A percentile compares a stretch with the other conserved stretches of the same genome.
These are phyloP conservation scores for Trichoderma sp. DNA, from an alignment of 2,329 filamentous ascomycete species.

Conservation along the genomic window DNA sequence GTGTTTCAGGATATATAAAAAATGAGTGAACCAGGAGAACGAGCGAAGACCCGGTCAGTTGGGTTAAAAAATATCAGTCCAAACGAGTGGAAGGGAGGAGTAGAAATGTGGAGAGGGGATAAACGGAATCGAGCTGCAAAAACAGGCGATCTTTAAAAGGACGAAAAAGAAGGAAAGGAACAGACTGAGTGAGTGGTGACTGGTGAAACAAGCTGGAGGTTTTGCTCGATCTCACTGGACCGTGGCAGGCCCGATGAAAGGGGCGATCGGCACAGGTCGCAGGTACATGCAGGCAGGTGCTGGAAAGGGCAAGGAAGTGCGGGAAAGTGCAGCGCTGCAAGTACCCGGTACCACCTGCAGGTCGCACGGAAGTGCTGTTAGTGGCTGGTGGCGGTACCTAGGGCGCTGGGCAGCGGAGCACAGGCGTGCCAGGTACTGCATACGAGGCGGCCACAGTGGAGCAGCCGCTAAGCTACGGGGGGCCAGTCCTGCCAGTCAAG, in stretches of 20 bases:
- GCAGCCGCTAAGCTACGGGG: constrained; percentile 10
- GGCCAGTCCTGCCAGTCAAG: neutral
- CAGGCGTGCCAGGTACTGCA: constrained; percentile 9
- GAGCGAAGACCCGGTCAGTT: constrained; percentile 17
- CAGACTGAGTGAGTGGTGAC: neutral
- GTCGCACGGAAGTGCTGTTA: neutral
- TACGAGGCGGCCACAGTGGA: constrained; percentile 19
- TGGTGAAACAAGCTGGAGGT: neutral
- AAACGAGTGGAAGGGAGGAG: constrained; percentile 12
- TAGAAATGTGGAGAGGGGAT: constrained; percentile 8
- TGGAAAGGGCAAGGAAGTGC: neutral
- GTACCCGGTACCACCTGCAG: neutral
- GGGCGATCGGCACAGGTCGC: constrained; percentile 6
- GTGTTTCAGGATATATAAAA: constrained; percentile 17
- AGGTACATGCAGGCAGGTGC: neutral
- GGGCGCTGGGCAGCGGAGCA: neutral
- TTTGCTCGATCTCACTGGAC: constrained; percentile 4
- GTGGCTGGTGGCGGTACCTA: neutral
- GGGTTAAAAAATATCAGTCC: neutral
- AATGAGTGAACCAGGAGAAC: constrained; percentile 21
- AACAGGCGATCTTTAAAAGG: constrained; percentile 10
- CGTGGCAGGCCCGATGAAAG: constrained; percentile 10
- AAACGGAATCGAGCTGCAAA: constrained; percentile 4
- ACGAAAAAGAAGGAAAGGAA: constrained; percentile 9
- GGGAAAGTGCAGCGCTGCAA: neutral